phyloP scores from a whole-genome alignment of 306 rosid species.

The Acacia acuminata region DNA sequence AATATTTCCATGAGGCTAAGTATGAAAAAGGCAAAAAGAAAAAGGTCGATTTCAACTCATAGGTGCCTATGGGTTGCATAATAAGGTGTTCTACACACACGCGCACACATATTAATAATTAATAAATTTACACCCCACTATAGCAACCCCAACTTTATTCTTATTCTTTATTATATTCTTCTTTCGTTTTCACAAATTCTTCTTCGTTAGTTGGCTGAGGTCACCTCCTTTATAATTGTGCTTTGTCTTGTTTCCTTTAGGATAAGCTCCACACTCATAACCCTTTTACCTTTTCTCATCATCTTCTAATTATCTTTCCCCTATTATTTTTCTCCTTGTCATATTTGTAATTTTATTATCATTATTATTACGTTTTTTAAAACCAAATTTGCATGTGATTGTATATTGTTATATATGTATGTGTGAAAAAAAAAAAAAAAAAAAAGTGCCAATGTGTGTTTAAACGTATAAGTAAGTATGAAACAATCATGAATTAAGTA shows the following conservation, averaged over 20 bases:
- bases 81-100: constrained; percentile 29
- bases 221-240: constrained; percentile 29
- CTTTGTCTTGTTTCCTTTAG: constrained; percentile 33
- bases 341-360: neutral
- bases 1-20: constrained; percentile 14
- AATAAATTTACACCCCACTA: constrained; percentile 34
- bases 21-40: neutral
- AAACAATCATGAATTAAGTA: neutral
- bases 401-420: no score
- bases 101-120: neutral
- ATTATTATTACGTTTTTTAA: neutral
- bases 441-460: no score
- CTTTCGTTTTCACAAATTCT: constrained; percentile 29
- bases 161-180: constrained; percentile 19
- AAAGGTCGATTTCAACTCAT: neutral
- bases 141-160: constrained; percentile 29
- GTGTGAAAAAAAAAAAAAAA: no score
- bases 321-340: neutral
- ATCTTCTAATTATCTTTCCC: neutral
- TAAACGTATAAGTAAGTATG: neutral
- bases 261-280: constrained; percentile 41
- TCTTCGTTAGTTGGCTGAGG: constrained; percentile 16
- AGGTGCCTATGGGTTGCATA: neutral
- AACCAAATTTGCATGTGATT: neutral
- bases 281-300: neutral